Percentiles rank a stretch among this genome's conserved stretches.
phyloP scores from a whole-genome alignment of 2,329 filamentous ascomycete genomes.

The Botrytis sinoallii region DNA sequence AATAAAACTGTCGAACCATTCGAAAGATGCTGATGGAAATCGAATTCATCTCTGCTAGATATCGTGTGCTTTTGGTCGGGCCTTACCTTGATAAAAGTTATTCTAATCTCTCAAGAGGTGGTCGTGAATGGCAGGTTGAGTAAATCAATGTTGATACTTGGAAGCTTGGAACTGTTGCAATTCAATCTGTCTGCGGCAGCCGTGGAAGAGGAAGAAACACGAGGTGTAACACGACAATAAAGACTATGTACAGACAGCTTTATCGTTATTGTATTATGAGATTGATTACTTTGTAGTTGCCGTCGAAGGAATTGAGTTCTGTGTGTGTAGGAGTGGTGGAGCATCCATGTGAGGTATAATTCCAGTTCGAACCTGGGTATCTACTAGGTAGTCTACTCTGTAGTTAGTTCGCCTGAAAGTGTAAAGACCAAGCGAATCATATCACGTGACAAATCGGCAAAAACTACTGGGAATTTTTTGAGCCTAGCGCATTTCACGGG shows the following conservation, averaged over 20 bases:
- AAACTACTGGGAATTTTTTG: slow-evolving; percentile 6
- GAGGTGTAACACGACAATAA: not conserved
- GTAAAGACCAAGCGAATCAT: not conserved
- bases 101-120: not conserved
- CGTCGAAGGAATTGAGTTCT: not conserved
- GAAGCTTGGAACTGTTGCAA: no score
- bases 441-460: not conserved
- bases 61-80: not conserved
- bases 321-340: no score
- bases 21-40: not conserved
- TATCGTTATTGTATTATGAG: not conserved
- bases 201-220: no score
- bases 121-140: not conserved
- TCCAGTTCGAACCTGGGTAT: not conserved
- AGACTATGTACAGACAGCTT: not conserved
- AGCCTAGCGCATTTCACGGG: slow-evolving; percentile 18
- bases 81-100: not conserved
- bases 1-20: not conserved
- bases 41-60: not conserved
- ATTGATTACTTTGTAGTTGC: not conserved
- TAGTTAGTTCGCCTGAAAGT: not conserved
- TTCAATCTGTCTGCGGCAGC: no score
- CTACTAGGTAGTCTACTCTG: not conserved
- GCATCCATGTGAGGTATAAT: not conserved
- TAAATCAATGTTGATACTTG: not conserved